A percentile compares a stretch with the other conserved stretches of the same genome.
These are phyloP conservation scores for Omphalotus guepiniiformis DNA, from an alignment of 768 basidiomycete genomes.

Conservation along the genomic window DNA sequence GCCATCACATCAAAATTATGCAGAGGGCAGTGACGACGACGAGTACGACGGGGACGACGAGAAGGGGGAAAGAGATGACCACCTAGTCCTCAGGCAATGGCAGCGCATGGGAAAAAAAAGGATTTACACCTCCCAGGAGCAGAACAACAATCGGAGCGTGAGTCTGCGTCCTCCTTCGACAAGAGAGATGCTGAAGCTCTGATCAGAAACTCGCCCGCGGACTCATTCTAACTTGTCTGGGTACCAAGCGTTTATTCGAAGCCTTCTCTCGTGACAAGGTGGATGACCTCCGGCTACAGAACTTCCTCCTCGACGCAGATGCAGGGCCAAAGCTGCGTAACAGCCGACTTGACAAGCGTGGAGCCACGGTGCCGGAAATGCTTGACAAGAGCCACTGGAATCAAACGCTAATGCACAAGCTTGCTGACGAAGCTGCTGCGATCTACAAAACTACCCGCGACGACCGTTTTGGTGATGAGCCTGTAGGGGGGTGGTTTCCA, in stretches of 20 bases:
- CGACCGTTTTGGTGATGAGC: neutral
- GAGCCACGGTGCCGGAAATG: neutral
- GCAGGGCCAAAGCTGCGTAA: neutral
- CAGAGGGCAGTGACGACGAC: no score
- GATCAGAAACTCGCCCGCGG: neutral
- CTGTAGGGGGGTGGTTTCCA: neutral
- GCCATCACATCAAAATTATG: no score
- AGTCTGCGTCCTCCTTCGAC: neutral
- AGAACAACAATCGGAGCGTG: neutral
- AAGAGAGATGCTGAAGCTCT: neutral
- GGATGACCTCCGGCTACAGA: neutral
- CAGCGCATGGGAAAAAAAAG: neutral
- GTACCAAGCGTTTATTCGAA: neutral
- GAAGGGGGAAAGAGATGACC: neutral
- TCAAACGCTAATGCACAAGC: neutral
- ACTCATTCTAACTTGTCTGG: neutral
- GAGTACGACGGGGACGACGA: neutral
- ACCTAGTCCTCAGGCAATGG: neutral
- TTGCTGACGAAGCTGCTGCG: neutral
- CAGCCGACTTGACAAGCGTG: neutral
- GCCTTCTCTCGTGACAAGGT: neutral
- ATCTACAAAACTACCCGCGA: neutral
- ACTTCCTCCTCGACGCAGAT: neutral
- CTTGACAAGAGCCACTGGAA: neutral
- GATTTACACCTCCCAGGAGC: neutral